Base-by-base conservation (phyloP, 2,329 filamentous ascomycete genomes). In the Coleophoma cylindrospora region DNA sequence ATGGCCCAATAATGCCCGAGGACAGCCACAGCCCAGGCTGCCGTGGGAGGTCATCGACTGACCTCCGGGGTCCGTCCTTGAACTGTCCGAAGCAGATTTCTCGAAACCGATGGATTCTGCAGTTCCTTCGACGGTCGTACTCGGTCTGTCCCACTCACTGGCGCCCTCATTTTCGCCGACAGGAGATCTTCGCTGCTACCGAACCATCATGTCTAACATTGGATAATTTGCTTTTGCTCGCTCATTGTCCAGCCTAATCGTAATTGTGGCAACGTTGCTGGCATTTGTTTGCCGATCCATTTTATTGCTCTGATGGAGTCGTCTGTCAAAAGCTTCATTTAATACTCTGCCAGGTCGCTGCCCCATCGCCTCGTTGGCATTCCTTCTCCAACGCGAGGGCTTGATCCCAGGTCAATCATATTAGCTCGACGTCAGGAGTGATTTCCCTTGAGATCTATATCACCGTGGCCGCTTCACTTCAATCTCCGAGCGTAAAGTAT, bases 1-100 rank as follows among this genome's bases (percentile, higher is more conserved):
- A 44, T 44, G 22, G 41, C 41, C 41, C 41, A 44, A 44, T 44
- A 44, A 44, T 44, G 41, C 41, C 41, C 41, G 41, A 44, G 27
- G 41, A 27, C 22, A 44, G 41, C 41, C 41, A 44, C 41, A 22
- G 32, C 12, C 27, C 41, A 22, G 21, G 41, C 41, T n/a, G 27
- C 21, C n/a, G 21, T 21, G n/a, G 41, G 19, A 12, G 22, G 41
- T 32, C 41, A 44, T 27, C 13, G 21, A n/a, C 41, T 11, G 15
- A 27, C 15, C 21, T 44, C 13, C 41, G 41, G 32, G 41, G 41
- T n/a, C 21, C 21, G 19, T 27, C 41, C 41, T 44, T 44, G 41
- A 27, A 44, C 12, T 33, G 3, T 27, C 41, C 27, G 41, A 44
- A 44, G 41, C 41, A 44, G 11, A 27, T 44, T 27, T 19, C 21